A percentile compares a stretch with the other conserved stretches of the same genome.
Evolutionary conservation across 768 basidiomycete genomes (phyloP).

Genomic region (Mycena polygramma): DNA sequence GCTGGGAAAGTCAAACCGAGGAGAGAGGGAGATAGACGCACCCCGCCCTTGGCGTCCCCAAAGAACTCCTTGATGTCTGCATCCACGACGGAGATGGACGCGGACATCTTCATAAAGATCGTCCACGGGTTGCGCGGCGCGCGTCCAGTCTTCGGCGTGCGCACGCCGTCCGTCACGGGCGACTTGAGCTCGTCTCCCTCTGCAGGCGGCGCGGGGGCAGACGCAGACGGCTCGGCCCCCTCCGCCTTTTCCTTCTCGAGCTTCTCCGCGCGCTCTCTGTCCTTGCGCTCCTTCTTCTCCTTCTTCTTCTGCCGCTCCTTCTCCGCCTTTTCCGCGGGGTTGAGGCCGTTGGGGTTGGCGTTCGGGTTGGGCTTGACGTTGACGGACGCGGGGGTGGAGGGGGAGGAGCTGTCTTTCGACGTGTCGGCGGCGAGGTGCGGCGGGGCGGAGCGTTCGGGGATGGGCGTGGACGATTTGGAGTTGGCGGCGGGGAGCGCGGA

Average conservation of each 20-base stretch:
- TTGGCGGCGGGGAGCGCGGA: conserved; percentile 59
- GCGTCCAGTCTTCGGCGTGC: conserved; percentile 79
- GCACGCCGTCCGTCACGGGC: conserved; percentile 66
- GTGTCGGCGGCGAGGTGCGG: conserved; percentile 48
- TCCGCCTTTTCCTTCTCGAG: conserved; percentile 56
- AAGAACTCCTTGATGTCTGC: conserved; percentile 82
- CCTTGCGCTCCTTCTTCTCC: conserved; percentile 59
- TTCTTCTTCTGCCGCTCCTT: conserved; percentile 74
- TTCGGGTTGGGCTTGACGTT: conserved; percentile 52
- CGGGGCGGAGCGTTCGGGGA: conserved; percentile 52
- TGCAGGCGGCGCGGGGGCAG: conserved; percentile 41
- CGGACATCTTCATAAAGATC: conserved; percentile 79
- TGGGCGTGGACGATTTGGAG: conserved; percentile 50
- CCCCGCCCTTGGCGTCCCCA: conserved; percentile 75
- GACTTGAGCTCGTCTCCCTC: conserved; percentile 62
- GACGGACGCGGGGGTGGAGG: conserved; percentile 48
- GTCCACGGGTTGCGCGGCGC: conserved; percentile 85
- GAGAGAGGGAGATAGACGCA: conserved; percentile 51
- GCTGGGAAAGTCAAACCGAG: conserved; percentile 1
- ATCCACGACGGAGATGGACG: conserved; percentile 64
- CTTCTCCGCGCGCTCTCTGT: conserved; percentile 60
- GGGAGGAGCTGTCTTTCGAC: conserved; percentile 49
- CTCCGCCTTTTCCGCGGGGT: conserved; percentile 61
- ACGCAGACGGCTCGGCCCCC: conserved; percentile 48
- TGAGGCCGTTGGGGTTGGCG: conserved; percentile 58